A percentile compares a stretch with the other conserved stretches of the same genome.
phyloP scores from a whole-genome alignment of 2,329 filamentous ascomycete species.

The Beauveria caledonica region DNA sequence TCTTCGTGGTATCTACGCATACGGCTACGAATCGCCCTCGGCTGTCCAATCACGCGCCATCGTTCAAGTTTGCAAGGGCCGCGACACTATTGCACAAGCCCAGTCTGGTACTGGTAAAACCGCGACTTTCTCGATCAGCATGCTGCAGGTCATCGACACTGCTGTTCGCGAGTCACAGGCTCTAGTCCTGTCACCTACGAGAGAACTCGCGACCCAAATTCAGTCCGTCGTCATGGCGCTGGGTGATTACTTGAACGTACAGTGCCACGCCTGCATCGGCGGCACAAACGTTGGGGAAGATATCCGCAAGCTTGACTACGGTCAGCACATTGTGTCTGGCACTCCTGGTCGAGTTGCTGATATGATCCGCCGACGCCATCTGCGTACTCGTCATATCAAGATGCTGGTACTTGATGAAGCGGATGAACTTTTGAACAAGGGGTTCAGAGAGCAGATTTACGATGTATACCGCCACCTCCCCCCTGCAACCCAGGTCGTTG shows the following conservation, averaged over 20 bases:
- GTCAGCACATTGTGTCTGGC: constrained; percentile 94
- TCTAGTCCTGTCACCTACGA: constrained; percentile 88
- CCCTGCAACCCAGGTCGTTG: constrained; percentile 94
- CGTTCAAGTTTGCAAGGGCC: constrained; percentile 97
- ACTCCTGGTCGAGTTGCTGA: constrained; percentile 86
- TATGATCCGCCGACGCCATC: constrained; percentile 51
- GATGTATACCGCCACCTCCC: constrained; percentile 96
- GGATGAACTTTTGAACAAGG: constrained; percentile 70
- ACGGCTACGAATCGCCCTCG: constrained; percentile 96
- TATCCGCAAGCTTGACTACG: constrained; percentile 94
- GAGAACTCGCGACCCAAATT: constrained; percentile 95
- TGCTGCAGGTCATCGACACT: constrained; percentile 92
- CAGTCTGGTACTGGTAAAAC: constrained; percentile 97
- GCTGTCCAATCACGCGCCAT: constrained; percentile 97
- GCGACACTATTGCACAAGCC: constrained; percentile 96
- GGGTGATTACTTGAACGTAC: constrained; percentile 99
- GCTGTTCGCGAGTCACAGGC: constrained; percentile 89
- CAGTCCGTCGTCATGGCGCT: constrained; percentile 98
- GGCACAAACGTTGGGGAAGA: constrained; percentile 97
- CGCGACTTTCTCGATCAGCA: constrained; percentile 91
- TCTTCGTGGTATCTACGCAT: constrained; percentile 93
- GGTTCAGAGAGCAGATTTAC: constrained; percentile 98
- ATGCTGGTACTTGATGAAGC: constrained; percentile 56
- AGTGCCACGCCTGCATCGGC: constrained; percentile 97
- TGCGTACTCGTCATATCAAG: constrained; percentile 55